A percentile compares a stretch with the other conserved stretches of the same genome.
phyloP scores from a whole-genome alignment of 257 asterid genomes.

The Forsythia suspensa region DNA sequence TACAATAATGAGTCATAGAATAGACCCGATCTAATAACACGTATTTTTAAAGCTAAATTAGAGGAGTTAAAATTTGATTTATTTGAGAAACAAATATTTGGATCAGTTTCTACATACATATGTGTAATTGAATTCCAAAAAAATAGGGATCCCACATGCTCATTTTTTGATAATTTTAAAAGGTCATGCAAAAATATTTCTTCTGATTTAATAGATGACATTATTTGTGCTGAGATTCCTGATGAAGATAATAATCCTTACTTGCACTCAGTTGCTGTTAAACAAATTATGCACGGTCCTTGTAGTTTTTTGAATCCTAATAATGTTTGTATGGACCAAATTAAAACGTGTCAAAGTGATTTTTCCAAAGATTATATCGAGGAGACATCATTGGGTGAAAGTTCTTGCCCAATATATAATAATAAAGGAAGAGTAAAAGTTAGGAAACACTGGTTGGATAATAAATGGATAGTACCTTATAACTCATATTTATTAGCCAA shows the following conservation, averaged over 20 bases:
- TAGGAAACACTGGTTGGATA: neutral
- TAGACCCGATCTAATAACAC: neutral
- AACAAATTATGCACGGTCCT: conserved; percentile 18
- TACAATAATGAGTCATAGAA: too few species aligned
- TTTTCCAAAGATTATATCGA: neutral
- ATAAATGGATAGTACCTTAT: conserved; percentile 16
- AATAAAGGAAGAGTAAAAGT: neutral
- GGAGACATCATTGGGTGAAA: neutral
- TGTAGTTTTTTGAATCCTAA: neutral
- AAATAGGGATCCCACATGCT: neutral
- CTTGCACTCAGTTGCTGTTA: neutral
- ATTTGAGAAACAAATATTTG: neutral
- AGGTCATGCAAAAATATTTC: neutral
- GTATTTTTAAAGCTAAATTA: too few species aligned
- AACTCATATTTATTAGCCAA: neutral
- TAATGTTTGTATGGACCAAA: neutral
- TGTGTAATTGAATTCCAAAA: neutral
- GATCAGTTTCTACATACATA: neutral
- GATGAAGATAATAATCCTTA: neutral
- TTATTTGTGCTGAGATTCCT: neutral
- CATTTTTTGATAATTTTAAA: neutral
- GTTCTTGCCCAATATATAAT: neutral
- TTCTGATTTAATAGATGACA: neutral
- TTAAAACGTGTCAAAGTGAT: neutral
- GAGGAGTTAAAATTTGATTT: too few species aligned